Base-by-base conservation (phyloP, 306 rosid species). In the Carpinus viminea region DNA sequence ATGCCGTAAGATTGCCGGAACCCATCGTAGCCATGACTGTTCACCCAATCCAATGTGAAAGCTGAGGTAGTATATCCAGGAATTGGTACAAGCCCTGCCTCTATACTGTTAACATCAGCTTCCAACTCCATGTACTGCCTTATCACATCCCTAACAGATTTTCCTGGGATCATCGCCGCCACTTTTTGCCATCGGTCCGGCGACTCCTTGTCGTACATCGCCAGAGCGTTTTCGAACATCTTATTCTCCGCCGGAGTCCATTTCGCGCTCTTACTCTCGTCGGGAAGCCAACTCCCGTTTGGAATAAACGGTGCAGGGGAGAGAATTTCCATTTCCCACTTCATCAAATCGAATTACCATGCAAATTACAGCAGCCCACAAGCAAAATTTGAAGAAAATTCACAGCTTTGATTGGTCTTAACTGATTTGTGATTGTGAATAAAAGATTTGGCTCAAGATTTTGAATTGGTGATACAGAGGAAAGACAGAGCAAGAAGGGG, bases 201-300 rank as follows among this genome's bases (percentile, higher is more conserved):
- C 2, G 90, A 84, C 36, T 95, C 97, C 79, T 86, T 87, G 34
- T 91, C 98, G 77, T 76, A 80, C 68, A 93, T 78, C 0, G 99
- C 99, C 61, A 95, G 88, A 56, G 99, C 98, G 82, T 93, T 93
- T 53, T 95, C 99, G 64, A 95, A 95, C 60, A 84, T 12, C 51
- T 95, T 95, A 91, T 95, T 95, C 91, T 95, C 98, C 3, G 86
- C 91, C 1, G 79, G 79, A 13, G 97, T 94, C 98, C 98, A 94
- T 76, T 78, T 89, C 17, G 86, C 43, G 72, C 75, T 76, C 72
- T 69, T 87, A 75, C 66, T 76, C 28, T 90, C 88, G 8, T 80
- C 86, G 38, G 83, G 15, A 74, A 83, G 71, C 97, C 97, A 88
- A 81, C 79, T 87, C 51, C 86, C 28, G 62, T 74, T 76, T 21